Percentiles rank a stretch among this genome's conserved stretches.
phyloP scores from a whole-genome alignment of 768 basidiomycete species.

The Boletus rubroflammeus region DNA sequence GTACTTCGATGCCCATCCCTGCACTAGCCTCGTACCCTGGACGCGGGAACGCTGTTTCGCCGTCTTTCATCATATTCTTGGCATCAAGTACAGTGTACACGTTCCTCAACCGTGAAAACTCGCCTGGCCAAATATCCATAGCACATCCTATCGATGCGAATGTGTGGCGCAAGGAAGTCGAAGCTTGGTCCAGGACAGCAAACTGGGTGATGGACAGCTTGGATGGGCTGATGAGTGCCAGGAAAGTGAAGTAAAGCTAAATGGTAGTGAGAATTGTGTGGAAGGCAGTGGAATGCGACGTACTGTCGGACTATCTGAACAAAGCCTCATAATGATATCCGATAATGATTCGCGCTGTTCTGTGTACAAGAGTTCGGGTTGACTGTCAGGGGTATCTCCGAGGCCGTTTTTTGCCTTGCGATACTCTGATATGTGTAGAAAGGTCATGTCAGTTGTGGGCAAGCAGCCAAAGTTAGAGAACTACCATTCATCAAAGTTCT shows the following conservation, averaged over 20 bases:
- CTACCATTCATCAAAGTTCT: constrained; percentile 12
- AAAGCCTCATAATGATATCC: constrained; percentile 6
- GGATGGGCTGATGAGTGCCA: constrained; percentile 25
- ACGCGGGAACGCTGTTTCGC: constrained; percentile 23
- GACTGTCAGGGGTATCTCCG: constrained; percentile 11
- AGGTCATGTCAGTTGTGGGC: neutral
- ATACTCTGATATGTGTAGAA: constrained; percentile 17
- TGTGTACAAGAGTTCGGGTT: constrained; percentile 12
- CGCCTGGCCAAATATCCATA: constrained; percentile 8
- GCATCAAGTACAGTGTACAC: constrained; percentile 22
- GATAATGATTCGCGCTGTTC: constrained; percentile 1
- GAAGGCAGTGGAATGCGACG: neutral
- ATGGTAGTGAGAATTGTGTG: neutral
- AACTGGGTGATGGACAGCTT: constrained; percentile 29
- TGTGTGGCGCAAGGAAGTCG: constrained; percentile 21
- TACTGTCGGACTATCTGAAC: constrained; percentile 19
- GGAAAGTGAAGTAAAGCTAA: constrained; percentile 30
- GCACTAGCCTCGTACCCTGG: constrained; percentile 6
- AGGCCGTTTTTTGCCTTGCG: constrained; percentile 18
- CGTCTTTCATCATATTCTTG: constrained; percentile 27
- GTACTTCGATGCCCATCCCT: constrained; percentile 20
- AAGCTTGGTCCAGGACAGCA: constrained; percentile 28
- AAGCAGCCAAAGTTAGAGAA: neutral
- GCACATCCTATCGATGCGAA: constrained; percentile 13
- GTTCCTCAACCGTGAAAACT: constrained; percentile 19